Conservation (phyloP, 2,329 filamentous ascomycete species). For the Fusarium mangiferae region DNA sequence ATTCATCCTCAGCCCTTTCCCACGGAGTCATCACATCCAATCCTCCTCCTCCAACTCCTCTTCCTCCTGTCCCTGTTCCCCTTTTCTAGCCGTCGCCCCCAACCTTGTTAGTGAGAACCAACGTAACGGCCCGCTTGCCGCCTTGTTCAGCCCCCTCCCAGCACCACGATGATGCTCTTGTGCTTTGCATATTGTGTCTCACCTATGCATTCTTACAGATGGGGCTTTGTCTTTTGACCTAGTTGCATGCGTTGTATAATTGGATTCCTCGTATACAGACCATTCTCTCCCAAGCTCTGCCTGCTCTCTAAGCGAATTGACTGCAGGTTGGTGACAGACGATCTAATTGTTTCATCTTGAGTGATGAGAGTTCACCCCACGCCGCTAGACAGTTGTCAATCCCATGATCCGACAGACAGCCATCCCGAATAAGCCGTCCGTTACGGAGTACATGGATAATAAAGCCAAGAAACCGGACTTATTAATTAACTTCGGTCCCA, state of each 20-base stretch:
- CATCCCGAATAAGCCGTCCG: constrained; percentile 9
- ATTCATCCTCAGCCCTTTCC: constrained; percentile 3
- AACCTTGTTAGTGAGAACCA: constrained; percentile 4
- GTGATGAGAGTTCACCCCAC: constrained; percentile 1
- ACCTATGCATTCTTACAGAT: background rate
- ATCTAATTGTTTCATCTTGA: constrained; percentile 14
- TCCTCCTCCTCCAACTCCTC: constrained; percentile 24
- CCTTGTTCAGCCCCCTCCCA: constrained; percentile 25
- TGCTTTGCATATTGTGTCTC: constrained; percentile 14
- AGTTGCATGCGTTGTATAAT: background rate
- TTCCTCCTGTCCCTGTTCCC: background rate
- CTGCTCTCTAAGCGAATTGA: background rate
- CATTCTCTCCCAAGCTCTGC: background rate
- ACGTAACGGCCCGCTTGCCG: constrained; percentile 16
- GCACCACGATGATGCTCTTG: constrained; percentile 20
- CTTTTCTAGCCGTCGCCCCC: constrained; percentile 6
- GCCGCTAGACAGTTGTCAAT: constrained; percentile 37
- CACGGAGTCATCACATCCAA: constrained; percentile 18
- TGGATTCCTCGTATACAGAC: background rate
- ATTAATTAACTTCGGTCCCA: constrained; percentile 8
- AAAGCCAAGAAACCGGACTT: constrained; percentile 18
- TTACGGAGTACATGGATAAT: background rate
- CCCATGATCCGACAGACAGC: constrained; percentile 28
- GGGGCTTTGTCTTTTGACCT: background rate
- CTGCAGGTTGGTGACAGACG: background rate